Conservation (phyloP, 140 eudicot genomes). For the Artemisia princeps region DNA sequence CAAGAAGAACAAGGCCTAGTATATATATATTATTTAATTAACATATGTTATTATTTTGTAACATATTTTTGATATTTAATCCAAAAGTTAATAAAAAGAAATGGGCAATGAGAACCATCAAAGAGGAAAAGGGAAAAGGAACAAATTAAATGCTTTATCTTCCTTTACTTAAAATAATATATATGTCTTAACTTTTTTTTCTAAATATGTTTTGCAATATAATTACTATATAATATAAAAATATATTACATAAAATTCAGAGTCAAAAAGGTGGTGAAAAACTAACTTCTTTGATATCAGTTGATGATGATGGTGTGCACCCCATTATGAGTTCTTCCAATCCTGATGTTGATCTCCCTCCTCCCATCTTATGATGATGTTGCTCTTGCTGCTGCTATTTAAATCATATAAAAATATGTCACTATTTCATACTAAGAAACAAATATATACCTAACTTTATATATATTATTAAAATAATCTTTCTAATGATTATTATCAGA, state of each 20-base stretch:
- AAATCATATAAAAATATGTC: background rate
- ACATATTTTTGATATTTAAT: background rate
- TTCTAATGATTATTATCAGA: too few species aligned
- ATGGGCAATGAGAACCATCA: slow-evolving; percentile 24
- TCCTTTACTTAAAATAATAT: slow-evolving; percentile 23
- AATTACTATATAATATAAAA: background rate
- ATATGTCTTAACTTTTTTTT: background rate
- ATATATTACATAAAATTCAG: slow-evolving; percentile 31
- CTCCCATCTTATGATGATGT: slow-evolving; percentile 77
- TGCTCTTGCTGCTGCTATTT: slow-evolving; percentile 45
- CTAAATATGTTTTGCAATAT: background rate
- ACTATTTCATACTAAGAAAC: background rate
- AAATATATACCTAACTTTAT: background rate
- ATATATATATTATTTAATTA: background rate
- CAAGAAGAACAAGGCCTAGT: slow-evolving; percentile 12
- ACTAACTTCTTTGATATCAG: slow-evolving; percentile 75
- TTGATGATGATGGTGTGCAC: slow-evolving; percentile 68
- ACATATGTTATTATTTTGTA: background rate
- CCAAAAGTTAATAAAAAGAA: slow-evolving; percentile 15
- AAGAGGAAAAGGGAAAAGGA: slow-evolving; percentile 22
- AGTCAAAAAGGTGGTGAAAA: slow-evolving; percentile 47
- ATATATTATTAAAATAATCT: too few species aligned
- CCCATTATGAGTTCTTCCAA: slow-evolving; percentile 97
- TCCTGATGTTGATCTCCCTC: slow-evolving; percentile 89
- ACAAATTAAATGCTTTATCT: slow-evolving; percentile 16